Evolutionary conservation across 768 basidiomycete species (phyloP), one percentile per base, ranked within the genome.

Genomic region (Tubosaeta brunneosetosa): DNA sequence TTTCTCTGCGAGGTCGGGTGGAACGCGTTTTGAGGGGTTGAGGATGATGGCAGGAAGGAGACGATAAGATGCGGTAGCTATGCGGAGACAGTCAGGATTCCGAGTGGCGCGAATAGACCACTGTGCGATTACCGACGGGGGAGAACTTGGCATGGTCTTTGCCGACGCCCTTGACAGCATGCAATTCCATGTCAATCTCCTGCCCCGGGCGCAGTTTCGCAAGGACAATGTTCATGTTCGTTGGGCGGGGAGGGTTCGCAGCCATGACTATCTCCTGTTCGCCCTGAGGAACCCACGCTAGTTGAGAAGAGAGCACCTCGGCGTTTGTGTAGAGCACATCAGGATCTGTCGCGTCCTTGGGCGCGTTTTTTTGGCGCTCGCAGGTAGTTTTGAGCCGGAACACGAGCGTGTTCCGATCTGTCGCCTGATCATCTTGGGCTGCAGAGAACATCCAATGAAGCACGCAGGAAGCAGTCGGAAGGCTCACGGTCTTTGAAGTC

Each of bases 141-240:
- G 83, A 91, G 68, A 91, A 99, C 67, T 99, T 99, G 43, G 97
- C 94, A 62, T 99, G 95, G 55, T 94, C 92, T 62, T 90, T 90
- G 14, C 94, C 94, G 14, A 91, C 82, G 13, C 92, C 90, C 63
- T 98, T 98, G 55, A 94, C 75, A 19, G 93, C 94, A 63, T 98
- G 94, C 51, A 94, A 62, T 62, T 93, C 88, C 73, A 91, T 81
- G 38, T 90, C 79, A 37, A 99, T 74, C 46, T 79, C 77, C 70
- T 99, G 97, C 6, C 94, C 95, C 0, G 95, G 95, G 42, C 94
- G 77, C 47, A 98, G 73, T 67, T 98, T 98, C 3, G 86, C 88
- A 26, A 99, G 74, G 27, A 98, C 86, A 52, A 97, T 94, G 63
- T 97, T 82, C 5, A 74, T 75, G 59, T 91, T 88, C 13, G 83